Evolutionary conservation across 352 stramenopile genomes (phyloP).

Genomic region (Globisporangium solare): DNA sequence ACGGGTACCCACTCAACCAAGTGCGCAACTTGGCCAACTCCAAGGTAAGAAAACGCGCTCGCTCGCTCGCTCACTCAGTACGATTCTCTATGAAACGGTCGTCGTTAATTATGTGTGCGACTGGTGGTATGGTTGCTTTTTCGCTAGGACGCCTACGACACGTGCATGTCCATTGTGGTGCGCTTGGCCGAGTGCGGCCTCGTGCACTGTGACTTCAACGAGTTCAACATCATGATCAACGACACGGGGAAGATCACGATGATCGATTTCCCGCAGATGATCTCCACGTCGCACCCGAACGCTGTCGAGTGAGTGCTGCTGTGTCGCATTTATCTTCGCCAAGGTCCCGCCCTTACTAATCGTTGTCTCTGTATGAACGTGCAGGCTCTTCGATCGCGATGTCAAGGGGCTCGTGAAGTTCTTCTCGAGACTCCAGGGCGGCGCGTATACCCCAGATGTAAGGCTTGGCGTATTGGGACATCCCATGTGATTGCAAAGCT

Average conservation of each 20-base stretch:
- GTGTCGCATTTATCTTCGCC: background rate
- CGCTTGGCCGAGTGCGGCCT: conserved; percentile 96
- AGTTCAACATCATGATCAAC: conserved; percentile 99
- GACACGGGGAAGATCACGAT: conserved; percentile 93
- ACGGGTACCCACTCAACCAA: conserved; percentile 96
- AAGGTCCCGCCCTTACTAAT: conserved; percentile 8
- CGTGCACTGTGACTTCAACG: conserved; percentile 99
- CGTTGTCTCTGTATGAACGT: background rate
- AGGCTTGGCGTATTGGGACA: conserved; percentile 15
- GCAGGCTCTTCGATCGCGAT: conserved; percentile 91
- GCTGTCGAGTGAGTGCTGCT: conserved; percentile 84
- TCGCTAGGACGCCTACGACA: conserved; percentile 89
- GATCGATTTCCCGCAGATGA: conserved; percentile 99
- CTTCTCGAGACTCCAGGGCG: conserved; percentile 86
- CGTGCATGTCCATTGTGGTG: conserved; percentile 94
- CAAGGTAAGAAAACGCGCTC: conserved; percentile 22
- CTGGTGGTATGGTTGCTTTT: too few species aligned
- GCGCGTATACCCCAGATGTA: conserved; percentile 83
- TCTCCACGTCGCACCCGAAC: conserved; percentile 98
- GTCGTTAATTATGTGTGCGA: too few species aligned
- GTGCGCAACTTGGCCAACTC: conserved; percentile 89
- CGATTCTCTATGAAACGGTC: too few species aligned
- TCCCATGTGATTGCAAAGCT: conserved; percentile 1
- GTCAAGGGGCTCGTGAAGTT: conserved; percentile 96
- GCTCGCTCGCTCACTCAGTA: too few species aligned